These are phyloP conservation scores for Skeletonema potamos DNA, from an alignment of 108 stramenopile genomes.

Conservation along the genomic window DNA sequence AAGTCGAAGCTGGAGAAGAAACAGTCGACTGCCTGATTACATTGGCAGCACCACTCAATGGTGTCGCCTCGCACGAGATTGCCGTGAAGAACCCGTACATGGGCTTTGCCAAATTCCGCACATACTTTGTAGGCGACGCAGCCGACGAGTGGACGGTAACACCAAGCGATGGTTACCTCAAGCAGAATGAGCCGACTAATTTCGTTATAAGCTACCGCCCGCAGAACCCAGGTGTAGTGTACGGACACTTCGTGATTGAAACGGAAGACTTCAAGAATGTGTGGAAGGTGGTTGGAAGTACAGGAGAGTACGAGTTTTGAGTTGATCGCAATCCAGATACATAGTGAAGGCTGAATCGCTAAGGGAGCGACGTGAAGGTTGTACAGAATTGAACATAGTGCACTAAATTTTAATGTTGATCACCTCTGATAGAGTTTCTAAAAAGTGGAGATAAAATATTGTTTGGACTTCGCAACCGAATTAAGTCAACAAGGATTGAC, in stretches of 20 bases:
- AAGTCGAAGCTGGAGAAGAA: slow-evolving; percentile 40
- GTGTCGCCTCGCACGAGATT: slow-evolving; percentile 56
- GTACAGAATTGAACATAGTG: too few relatives aligned
- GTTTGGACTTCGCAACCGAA: too few relatives aligned
- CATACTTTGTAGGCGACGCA: slow-evolving; percentile 66
- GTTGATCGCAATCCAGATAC: too few relatives aligned
- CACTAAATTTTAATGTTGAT: too few relatives aligned
- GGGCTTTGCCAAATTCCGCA: slow-evolving; percentile 87
- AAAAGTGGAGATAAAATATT: too few relatives aligned
- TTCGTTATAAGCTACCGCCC: slow-evolving; percentile 75
- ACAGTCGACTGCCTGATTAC: slow-evolving; percentile 59
- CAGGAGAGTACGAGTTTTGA: slow-evolving; percentile 47
- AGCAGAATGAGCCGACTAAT: slow-evolving; percentile 53
- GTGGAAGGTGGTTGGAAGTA: slow-evolving; percentile 77
- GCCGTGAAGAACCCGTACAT: slow-evolving; percentile 79
- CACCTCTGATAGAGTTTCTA: too few relatives aligned
- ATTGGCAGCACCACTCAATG: slow-evolving; percentile 50
- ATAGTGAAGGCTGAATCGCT: too few relatives aligned
- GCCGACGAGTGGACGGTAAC: slow-evolving; percentile 61
- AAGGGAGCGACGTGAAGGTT: too few relatives aligned
- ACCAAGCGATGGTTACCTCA: slow-evolving; percentile 68
- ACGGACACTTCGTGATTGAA: slow-evolving; percentile 77
- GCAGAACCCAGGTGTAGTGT: slow-evolving; percentile 48
- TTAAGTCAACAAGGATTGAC: background rate
- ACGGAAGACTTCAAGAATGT: slow-evolving; percentile 86